Base-by-base conservation (phyloP, 257 asterid species). In the Schizonepeta tenuifolia region DNA sequence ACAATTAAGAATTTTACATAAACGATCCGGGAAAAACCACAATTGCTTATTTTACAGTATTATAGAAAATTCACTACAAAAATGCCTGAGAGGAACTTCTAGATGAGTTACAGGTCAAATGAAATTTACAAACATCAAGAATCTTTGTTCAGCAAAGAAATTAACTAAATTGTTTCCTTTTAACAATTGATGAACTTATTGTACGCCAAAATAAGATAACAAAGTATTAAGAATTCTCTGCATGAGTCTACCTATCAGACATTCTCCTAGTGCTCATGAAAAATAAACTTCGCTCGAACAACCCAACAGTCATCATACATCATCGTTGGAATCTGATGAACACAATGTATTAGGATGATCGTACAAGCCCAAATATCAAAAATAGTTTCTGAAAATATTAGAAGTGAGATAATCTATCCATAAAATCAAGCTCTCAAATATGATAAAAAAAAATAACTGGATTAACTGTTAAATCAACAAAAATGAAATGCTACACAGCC, bases 251-350 rank as follows among this genome's bases (percentile, higher is more conserved):
- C 62, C 77, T 74, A 83, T 64, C 83, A 67, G 46, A 68, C 77
- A 74, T 62, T 84, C 87, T 83, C 85, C 82, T 85, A 85, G 77
- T 69, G 81, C 68, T 67, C 80, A 80, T 53, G 82, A 63, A 79
- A 73, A 79, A 46, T 81, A 82, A 79, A 81, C 87, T 84, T 70
- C 72, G 70, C 88, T 70, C 36, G 80, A 60, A 73, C 74, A 84
- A 80, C 85, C 94, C 86, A 76, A 80, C 85, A 82, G 82, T 85
- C 87, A 86, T 90, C 90, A 86, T 84, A 84, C 89, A 87, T 85
- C 96, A 85, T 85, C 88, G 70, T 80, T 87, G 92, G 86, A 79
- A 87, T 85, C 93, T 87, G 96, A 79, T 73, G 83, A 89, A 87
- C 75, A 89, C 83, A 84, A 80, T 71, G 77, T 69, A 86, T 90